phyloP scores from a whole-genome alignment of 352 stramenopile genomes.

The Globisporangium takayamanum region DNA sequence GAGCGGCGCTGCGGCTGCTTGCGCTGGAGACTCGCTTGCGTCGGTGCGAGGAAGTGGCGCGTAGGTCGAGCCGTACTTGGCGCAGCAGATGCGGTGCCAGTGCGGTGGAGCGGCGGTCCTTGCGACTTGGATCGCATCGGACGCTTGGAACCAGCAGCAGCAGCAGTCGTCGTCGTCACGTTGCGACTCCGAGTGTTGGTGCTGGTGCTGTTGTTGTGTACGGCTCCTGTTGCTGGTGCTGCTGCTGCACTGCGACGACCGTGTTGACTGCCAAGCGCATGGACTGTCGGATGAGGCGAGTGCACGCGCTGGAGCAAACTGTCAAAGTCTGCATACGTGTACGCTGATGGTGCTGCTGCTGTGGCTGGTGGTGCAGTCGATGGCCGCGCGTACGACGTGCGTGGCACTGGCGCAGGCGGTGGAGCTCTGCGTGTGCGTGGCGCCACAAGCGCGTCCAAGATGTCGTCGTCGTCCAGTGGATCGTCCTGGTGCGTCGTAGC shows the following conservation, averaged over 20 bases:
- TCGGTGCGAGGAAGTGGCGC: conserved; percentile 54
- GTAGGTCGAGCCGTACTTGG: not conserved
- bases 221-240: not conserved
- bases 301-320: conserved; percentile 26
- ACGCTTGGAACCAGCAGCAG: no score
- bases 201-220: not conserved
- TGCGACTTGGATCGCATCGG: conserved; percentile 14
- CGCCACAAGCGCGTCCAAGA: conserved; percentile 33
- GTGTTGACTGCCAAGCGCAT: not conserved
- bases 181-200: not conserved
- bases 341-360: not conserved
- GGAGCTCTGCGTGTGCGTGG: no score
- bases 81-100: not conserved
- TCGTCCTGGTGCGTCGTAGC: not conserved
- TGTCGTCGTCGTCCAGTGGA: conserved; percentile 16
- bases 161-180: not conserved
- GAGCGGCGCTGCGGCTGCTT: conserved; percentile 21
- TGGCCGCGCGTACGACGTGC: conserved; percentile 1
- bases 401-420: not conserved
- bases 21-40: conserved; percentile 56
- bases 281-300: conserved; percentile 20
- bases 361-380: conserved; percentile 9
- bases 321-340: conserved; percentile 35
- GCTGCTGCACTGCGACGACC: no score
- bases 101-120: not conserved